These are phyloP conservation scores for Trichocladium uniseriatum DNA, from an alignment of 495 filamentous ascomycete genomes.

Conservation along the genomic window DNA sequence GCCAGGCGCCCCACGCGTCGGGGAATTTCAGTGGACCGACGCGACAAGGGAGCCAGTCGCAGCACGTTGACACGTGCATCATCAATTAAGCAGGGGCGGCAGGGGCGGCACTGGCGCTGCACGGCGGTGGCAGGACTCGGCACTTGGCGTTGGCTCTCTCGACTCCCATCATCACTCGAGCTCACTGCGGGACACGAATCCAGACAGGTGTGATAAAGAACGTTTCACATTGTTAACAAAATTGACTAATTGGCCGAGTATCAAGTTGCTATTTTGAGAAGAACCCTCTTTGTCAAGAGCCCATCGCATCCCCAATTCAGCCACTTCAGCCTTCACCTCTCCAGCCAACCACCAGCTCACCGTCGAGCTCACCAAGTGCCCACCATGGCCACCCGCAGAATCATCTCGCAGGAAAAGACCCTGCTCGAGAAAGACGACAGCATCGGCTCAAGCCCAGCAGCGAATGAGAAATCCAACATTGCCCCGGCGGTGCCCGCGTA, in stretches of 20 bases:
- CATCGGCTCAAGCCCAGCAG: conserved; percentile 26
- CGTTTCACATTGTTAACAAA: no score
- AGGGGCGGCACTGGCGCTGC: no score
- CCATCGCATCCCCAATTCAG: no score
- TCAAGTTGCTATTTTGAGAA: no score
- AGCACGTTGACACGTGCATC: conserved; percentile 17
- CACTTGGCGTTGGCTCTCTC: no score
- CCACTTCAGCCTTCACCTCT: no score
- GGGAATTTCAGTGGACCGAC: conserved; percentile 13
- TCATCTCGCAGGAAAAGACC: conserved; percentile 44
- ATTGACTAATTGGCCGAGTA: no score
- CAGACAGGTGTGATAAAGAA: no score
- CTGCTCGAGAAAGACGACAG: conserved; percentile 46
- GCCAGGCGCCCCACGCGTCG: conserved; percentile 10
- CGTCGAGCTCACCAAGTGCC: conserved; percentile 22
- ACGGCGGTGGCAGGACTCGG: no score
- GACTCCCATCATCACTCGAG: no score
- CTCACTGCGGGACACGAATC: no score
- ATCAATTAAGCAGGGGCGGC: not conserved
- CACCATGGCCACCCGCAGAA: conserved; percentile 52
- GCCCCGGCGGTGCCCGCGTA: conserved; percentile 67
- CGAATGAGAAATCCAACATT: conserved; percentile 39
- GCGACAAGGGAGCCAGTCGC: conserved; percentile 2
- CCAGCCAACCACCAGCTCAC: not conserved
- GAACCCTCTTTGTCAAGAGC: no score